These are phyloP conservation scores for Anthracocystis setariae DNA, from an alignment of 1,284 basidiomycete species.

Conservation along the genomic window DNA sequence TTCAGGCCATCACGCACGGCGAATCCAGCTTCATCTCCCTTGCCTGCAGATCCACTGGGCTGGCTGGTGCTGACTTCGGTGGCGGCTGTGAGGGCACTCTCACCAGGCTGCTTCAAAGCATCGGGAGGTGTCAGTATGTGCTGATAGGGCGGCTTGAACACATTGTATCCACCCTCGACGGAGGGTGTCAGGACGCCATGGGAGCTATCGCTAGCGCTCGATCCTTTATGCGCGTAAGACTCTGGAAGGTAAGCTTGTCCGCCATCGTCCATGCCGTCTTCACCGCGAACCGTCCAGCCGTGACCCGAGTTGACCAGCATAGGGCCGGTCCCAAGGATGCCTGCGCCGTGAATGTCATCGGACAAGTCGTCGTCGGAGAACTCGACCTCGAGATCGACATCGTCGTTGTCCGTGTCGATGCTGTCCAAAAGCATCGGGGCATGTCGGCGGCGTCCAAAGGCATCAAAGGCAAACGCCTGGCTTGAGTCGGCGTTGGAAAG, in stretches of 20 bases:
- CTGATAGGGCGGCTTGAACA: conserved; percentile 59
- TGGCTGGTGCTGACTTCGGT: neutral
- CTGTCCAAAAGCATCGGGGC: conserved; percentile 11
- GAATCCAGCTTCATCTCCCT: neutral
- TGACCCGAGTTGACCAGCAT: conserved; percentile 51
- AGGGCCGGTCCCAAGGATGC: conserved; percentile 1
- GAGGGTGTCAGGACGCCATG: conserved; percentile 56
- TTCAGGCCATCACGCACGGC: too few species aligned
- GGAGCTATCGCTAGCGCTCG: conserved; percentile 32
- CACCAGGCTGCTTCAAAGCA: conserved; percentile 3
- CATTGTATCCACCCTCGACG: conserved; percentile 61
- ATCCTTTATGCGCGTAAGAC: conserved; percentile 28
- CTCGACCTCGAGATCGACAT: conserved; percentile 50
- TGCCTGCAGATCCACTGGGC: neutral
- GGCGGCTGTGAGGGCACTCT: neutral
- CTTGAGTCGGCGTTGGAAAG: conserved; percentile 12
- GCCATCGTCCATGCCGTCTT: conserved; percentile 6
- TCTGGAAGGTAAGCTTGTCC: conserved; percentile 28
- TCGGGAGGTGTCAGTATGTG: conserved; percentile 33
- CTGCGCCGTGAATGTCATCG: conserved; percentile 26
- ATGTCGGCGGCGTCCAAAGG: conserved; percentile 38
- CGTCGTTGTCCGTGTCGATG: conserved; percentile 26
- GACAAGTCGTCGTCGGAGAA: conserved; percentile 57
- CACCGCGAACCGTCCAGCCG: conserved; percentile 47
- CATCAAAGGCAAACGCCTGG: conserved; percentile 24